Evolutionary conservation across 305 asterid species (phyloP).

Genomic region (Solanum chacoense): DNA sequence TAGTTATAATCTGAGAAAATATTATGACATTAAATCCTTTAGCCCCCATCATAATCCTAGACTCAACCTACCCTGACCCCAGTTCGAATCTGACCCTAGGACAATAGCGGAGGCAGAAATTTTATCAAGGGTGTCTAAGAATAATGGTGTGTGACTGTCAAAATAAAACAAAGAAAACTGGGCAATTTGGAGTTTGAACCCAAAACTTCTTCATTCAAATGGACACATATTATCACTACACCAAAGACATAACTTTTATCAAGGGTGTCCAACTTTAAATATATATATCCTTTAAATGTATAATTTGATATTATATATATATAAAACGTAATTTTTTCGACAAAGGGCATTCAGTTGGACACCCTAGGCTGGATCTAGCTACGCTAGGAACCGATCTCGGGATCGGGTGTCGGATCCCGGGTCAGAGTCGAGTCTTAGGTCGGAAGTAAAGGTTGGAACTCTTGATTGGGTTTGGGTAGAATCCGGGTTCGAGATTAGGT

Average conservation of each 20-base stretch:
- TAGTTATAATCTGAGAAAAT: not conserved
- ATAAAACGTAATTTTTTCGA: too few species aligned
- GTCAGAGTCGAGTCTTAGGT: not conserved
- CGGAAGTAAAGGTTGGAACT: not conserved
- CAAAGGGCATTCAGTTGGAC: not conserved
- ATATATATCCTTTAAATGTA: too few species aligned
- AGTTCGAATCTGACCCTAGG: not conserved
- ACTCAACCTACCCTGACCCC: not conserved
- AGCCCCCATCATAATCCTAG: not conserved
- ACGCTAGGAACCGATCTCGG: not conserved
- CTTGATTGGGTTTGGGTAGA: not conserved
- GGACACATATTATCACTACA: fast-evolving
- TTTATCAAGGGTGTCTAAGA: not conserved
- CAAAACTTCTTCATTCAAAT: too few species aligned
- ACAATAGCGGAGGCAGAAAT: not conserved
- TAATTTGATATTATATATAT: too few species aligned
- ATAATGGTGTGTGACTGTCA: not conserved
- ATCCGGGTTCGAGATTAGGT: not conserved
- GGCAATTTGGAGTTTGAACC: too few species aligned
- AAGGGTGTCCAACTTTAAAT: not conserved
- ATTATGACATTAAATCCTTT: not conserved
- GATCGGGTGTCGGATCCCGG: not conserved
- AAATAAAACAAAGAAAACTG: too few species aligned
- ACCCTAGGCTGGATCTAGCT: not conserved
- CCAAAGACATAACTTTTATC: not conserved